Conservation (phyloP, 495 filamentous ascomycete species). For the Aspergillus funiculosus region DNA sequence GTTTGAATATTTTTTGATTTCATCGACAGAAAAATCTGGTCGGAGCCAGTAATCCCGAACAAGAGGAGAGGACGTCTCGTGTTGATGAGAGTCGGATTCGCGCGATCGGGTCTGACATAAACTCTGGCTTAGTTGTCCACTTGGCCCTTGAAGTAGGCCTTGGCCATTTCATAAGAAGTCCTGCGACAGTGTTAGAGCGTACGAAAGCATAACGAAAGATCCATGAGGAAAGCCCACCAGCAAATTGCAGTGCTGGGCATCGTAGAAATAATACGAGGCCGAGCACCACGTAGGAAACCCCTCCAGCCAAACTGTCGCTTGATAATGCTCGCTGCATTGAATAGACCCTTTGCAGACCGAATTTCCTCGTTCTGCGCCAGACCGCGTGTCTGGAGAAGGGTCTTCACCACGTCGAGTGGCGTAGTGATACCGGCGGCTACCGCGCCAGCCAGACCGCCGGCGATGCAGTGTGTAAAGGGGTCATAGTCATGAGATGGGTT, state of each 20-base stretch:
- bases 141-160: constrained; percentile 60
- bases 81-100: constrained; percentile 10
- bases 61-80: background rate
- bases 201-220: constrained; percentile 20
- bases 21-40: too few relatives aligned
- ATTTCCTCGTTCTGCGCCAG: constrained; percentile 75
- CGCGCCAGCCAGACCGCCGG: constrained; percentile 87
- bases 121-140: constrained; percentile 20
- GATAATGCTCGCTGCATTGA: constrained; percentile 75
- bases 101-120: constrained; percentile 14
- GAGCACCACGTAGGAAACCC: constrained; percentile 89
- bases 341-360: constrained; percentile 74
- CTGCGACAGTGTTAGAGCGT: constrained; percentile 37
- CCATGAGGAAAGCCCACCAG: constrained; percentile 59
- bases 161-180: constrained; percentile 76
- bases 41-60: background rate
- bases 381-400: constrained; percentile 87
- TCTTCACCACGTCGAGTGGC: constrained; percentile 96
- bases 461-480: constrained; percentile 83
- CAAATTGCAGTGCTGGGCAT: constrained; percentile 99
- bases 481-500: constrained; percentile 82
- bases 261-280: constrained; percentile 87
- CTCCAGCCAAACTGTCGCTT: constrained; percentile 73
- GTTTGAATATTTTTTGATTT: background rate
- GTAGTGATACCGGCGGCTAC: constrained; percentile 91